Evolutionary conservation across 257 asterid genomes (phyloP), one percentile per base, ranked within the genome.

Genomic region (Gentiana dahurica): DNA sequence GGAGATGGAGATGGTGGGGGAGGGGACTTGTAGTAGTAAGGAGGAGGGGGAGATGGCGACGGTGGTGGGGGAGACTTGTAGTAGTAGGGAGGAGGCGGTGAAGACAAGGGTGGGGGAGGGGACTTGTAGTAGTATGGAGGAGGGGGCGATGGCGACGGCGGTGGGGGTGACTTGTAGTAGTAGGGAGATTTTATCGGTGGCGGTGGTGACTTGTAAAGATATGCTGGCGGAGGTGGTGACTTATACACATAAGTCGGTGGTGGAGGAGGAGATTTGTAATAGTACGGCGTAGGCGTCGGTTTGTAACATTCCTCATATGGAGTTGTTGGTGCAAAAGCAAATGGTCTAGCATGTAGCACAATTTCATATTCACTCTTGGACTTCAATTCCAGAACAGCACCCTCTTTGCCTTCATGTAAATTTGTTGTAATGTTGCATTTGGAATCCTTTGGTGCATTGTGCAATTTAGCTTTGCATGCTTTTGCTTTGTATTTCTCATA

Each of bases 391-490:
- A 86, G 82, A 0, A 62, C 15, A 9, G 88, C 84, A 53, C 95
- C 95, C 58, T 74, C 69, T 2, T 63, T 75, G 24, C 95, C 95
- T 75, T 61, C 55, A 41, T 86, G 81, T 50, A 70, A 65, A 61
- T 76, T 38, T 3, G 86, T 77, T 2, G 94, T 77, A 8, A 83
- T 79, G 33, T 59, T 75, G 57, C 88, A 83, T 55, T 75, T 79
- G 0, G 95, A 83, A 10, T 55, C 79, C 78, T 77, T 68, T 3
- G 94, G 95, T 15, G 94, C 61, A 41, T 71, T 74, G 64, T 83
- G 88, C 33, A 83, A 88, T 53, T 84, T 81, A 11, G 94, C 88
- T 36, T 52, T 81, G 81, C 95, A 86, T 13, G 86, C 86, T 50
- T 74, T 53, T 12, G 79, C 90, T 61, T 94, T 88, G 69, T 81